These are phyloP conservation scores for Tulasnella sp. DNA, from an alignment of 768 basidiomycete species.

Conservation along the genomic window DNA sequence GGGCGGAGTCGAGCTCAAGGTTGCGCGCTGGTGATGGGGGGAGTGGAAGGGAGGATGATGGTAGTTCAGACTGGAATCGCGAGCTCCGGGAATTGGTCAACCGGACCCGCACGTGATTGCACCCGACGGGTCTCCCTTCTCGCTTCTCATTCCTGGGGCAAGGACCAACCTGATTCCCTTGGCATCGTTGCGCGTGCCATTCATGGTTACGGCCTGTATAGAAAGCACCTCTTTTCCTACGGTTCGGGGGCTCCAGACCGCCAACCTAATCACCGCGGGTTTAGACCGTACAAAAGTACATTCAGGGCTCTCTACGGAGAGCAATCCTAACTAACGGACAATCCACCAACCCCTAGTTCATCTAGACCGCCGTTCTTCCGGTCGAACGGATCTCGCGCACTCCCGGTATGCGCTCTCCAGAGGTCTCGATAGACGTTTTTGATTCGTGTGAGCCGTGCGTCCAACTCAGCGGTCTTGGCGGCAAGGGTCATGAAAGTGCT, in stretches of 20 bases:
- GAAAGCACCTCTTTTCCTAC: not conserved
- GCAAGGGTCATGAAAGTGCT: conserved; percentile 76
- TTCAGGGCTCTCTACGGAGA: not conserved
- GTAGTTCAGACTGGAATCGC: conserved; percentile 5
- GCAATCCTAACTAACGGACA: conserved; percentile 12
- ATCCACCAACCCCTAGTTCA: not conserved
- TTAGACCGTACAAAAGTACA: not conserved
- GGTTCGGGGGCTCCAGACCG: not conserved
- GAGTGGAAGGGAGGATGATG: not conserved
- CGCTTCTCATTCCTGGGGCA: not conserved
- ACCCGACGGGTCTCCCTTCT: not conserved
- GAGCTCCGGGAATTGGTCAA: conserved; percentile 8
- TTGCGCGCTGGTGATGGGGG: not conserved
- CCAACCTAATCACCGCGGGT: not conserved
- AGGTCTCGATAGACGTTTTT: conserved; percentile 74
- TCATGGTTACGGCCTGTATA: not conserved
- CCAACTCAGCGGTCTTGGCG: conserved; percentile 70
- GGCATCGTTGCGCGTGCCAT: too few relatives aligned
- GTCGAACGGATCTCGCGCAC: conserved; percentile 76
- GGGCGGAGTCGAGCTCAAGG: not conserved
- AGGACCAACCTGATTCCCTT: too few relatives aligned
- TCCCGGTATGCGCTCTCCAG: conserved; percentile 80
- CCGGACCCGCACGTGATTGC: conserved; percentile 11
- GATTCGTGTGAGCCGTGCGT: conserved; percentile 75
- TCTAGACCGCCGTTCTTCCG: conserved; percentile 7